These are phyloP conservation scores for Lactarius vividus DNA, from an alignment of 768 basidiomycete genomes.

Conservation along the genomic window DNA sequence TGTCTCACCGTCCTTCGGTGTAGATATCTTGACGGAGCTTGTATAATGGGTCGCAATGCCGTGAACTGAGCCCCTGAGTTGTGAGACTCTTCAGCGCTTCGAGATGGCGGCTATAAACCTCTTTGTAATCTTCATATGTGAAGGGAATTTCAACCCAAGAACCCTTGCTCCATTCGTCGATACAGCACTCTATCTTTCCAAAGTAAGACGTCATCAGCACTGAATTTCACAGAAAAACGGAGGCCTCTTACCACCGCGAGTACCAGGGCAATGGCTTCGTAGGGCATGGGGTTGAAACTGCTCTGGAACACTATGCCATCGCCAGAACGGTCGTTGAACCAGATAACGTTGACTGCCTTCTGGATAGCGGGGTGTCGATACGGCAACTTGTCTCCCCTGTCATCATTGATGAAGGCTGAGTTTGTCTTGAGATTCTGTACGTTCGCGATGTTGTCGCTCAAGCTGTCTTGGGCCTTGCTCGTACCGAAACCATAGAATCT, in stretches of 20 bases:
- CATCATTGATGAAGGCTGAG: slow-evolving; percentile 3
- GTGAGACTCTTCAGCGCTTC: slow-evolving; percentile 10
- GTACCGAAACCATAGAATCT: slow-evolving; percentile 19
- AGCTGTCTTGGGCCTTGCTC: slow-evolving; percentile 12
- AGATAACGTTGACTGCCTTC: slow-evolving; percentile 17
- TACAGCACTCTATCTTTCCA: slow-evolving; percentile 20
- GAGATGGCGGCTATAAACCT: slow-evolving; percentile 11
- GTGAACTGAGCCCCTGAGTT: slow-evolving; percentile 7
- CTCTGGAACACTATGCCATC: slow-evolving; percentile 16
- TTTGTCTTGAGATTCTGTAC: slow-evolving; percentile 15
- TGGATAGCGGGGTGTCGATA: slow-evolving; percentile 20
- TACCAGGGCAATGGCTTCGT: slow-evolving; percentile 21
- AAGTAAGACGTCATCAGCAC: neutral
- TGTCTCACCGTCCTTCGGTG: slow-evolving; percentile 15
- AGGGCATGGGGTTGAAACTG: slow-evolving; percentile 20
- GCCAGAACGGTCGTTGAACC: slow-evolving; percentile 22
- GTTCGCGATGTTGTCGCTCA: slow-evolving; percentile 8
- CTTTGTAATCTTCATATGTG: slow-evolving; percentile 18
- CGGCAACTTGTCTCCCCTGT: slow-evolving; percentile 3
- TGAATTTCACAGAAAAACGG: too few relatives aligned
- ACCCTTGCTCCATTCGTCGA: slow-evolving; percentile 19
- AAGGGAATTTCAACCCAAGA: slow-evolving; percentile 14
- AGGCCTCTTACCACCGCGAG: slow-evolving; percentile 17
- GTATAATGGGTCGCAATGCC: slow-evolving; percentile 14
- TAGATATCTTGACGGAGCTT: slow-evolving; percentile 9